Evolutionary conservation across 257 asterid species (phyloP), one percentile per base, ranked within the genome.

Genomic region (Solanum piurae): DNA sequence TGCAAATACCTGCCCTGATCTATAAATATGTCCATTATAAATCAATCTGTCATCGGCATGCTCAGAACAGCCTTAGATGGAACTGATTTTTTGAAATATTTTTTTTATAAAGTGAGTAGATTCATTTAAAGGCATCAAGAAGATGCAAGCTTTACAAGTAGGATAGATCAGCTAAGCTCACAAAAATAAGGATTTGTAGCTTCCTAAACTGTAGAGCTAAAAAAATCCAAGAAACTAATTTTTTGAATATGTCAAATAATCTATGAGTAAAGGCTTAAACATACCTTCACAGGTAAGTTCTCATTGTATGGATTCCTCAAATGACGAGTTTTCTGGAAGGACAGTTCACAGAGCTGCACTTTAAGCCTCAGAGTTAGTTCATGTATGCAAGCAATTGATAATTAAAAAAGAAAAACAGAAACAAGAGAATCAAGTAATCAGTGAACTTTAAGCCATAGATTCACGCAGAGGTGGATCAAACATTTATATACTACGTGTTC

Each of bases 251-350:
- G 88, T 42, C 83, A 86, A 71, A 46, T 44, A 44, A 58, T 72
- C 80, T 60, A 2, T 46, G 44, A 46, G 62, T 46, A 58, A 86
- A 25, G 66, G 88, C 80, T 86, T 25, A 55, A 86, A 18, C 55
- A 69, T 92, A 94, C 98, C 96, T 94, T 94, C 89, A 93, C 98
- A 52, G 96, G 98, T 86, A 94, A 90, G 90, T 94, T 93, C 89
- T 94, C 98, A 86, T 94, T 94, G 90, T 80, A 94, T 27, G 98
- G 95, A 90, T 94, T 94, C 87, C 96, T 90, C 94, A 94, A 90
- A 89, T 94, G 96, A 88, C 96, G 95, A 74, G 98, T 94, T 89
- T 93, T 93, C 88, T 94, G 91, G 88, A 94, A 94, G 88, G 96
- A 93, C 89, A 94, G 80, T 93, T 94, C 98, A 90, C 96, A 90